A percentile compares a stretch with the other conserved stretches of the same genome.
These are phyloP conservation scores for Coemansia sp. DNA, from an alignment of 192 early-diverging fungal species.

Conservation along the genomic window DNA sequence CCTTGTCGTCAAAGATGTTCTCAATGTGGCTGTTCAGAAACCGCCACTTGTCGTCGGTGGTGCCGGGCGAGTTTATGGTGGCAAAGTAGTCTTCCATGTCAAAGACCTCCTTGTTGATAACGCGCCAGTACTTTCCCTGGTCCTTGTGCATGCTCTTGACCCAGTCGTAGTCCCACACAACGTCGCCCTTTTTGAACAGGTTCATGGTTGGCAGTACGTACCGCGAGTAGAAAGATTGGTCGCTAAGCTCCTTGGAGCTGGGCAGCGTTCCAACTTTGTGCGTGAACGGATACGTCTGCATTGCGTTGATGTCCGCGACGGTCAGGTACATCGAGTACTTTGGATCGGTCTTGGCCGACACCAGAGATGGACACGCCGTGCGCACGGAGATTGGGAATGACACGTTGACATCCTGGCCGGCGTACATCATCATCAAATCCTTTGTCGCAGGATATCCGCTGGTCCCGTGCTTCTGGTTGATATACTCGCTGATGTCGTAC, in stretches of 20 bases:
- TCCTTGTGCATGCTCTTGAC: constrained; percentile 55
- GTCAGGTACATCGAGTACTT: constrained; percentile 36
- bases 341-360: constrained; percentile 21
- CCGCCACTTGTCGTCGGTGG: constrained; percentile 23
- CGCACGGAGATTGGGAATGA: constrained; percentile 62
- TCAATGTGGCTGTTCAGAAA: constrained; percentile 39
- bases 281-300: constrained; percentile 33
- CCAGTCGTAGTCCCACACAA: constrained; percentile 59
- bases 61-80: constrained; percentile 34
- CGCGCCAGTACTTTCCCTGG: constrained; percentile 55
- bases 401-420: constrained; percentile 56
- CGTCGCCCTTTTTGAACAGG: constrained; percentile 56
- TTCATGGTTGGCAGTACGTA: constrained; percentile 41
- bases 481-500: constrained; percentile 63
- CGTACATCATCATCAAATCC: constrained; percentile 46
- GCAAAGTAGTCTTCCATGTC: constrained; percentile 63
- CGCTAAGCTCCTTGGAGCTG: constrained; percentile 37
- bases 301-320: constrained; percentile 25
- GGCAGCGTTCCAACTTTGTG: constrained; percentile 36
- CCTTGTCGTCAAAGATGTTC: constrained; percentile 59
- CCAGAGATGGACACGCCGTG: constrained; percentile 57
- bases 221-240: constrained; percentile 28
- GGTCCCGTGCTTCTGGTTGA: constrained; percentile 57
- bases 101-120: constrained; percentile 66
- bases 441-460: constrained; percentile 18